Conservation (phyloP, 2,329 filamentous ascomycete species). For the Diaporthe humulicola region DNA sequence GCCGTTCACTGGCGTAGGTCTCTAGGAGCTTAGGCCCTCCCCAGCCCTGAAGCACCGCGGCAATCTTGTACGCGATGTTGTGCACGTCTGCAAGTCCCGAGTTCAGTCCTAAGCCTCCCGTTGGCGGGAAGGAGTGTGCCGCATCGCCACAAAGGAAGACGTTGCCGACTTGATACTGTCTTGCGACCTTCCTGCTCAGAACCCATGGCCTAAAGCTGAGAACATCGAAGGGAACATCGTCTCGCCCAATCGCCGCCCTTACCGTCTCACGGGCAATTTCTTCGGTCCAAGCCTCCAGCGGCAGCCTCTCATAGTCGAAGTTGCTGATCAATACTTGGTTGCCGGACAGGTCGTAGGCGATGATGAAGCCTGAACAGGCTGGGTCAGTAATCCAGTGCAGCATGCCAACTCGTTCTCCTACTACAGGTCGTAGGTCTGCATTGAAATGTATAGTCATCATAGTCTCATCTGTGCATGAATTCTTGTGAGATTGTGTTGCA, state of each 20-base stretch:
- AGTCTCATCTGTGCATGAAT: conserved; percentile 50
- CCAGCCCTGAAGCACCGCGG: conserved; percentile 50
- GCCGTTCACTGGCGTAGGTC: conserved; percentile 54
- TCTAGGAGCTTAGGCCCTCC: conserved; percentile 49
- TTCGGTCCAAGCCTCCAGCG: conserved; percentile 52
- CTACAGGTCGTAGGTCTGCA: conserved; percentile 53
- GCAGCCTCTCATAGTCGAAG: conserved; percentile 54
- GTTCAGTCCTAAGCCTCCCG: conserved; percentile 50
- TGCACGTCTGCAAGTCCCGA: conserved; percentile 50
- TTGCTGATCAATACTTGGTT: conserved; percentile 60
- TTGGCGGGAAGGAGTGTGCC: conserved; percentile 51
- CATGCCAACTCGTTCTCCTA: conserved; percentile 56
- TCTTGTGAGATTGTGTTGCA: neutral
- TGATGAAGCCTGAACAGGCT: conserved; percentile 57
- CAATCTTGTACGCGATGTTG: conserved; percentile 53
- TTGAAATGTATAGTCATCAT: conserved; percentile 63
- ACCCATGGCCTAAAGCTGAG: conserved; percentile 57
- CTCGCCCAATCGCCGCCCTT: conserved; percentile 48
- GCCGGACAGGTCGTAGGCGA: conserved; percentile 55
- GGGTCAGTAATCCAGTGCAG: conserved; percentile 60
- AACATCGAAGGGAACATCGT: conserved; percentile 52
- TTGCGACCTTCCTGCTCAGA: conserved; percentile 56
- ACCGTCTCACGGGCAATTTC: conserved; percentile 50
- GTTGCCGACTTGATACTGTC: conserved; percentile 51
- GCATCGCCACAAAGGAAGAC: conserved; percentile 54